These are phyloP conservation scores for Aspergillus quadricinctus DNA, from an alignment of 2,329 filamentous ascomycete species.

Conservation along the genomic window DNA sequence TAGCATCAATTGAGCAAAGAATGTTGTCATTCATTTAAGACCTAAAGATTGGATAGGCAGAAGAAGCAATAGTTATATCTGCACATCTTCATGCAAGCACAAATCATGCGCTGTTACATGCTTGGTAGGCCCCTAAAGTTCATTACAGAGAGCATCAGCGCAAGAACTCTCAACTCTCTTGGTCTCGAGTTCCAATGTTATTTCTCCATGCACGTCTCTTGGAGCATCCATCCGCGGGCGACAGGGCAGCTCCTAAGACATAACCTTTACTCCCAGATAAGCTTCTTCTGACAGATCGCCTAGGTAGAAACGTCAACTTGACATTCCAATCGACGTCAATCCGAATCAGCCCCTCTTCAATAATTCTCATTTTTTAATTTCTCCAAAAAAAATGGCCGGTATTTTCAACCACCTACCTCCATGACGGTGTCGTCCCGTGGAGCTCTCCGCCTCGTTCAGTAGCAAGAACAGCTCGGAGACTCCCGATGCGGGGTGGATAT, in stretches of 20 bases:
- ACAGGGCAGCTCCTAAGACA: background rate
- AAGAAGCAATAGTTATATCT: background rate
- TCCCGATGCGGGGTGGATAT: conserved; percentile 19
- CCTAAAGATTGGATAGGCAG: background rate
- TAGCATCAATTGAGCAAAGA: background rate
- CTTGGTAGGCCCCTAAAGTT: background rate
- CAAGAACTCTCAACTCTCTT: background rate
- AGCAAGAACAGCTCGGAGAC: conserved; percentile 13
- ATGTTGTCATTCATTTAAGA: background rate
- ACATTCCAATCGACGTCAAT: background rate
- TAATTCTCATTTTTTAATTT: no score
- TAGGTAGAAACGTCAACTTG: background rate
- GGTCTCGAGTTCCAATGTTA: background rate
- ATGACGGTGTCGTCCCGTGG: conserved; percentile 1
- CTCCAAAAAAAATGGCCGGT: background rate
- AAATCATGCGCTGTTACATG: background rate
- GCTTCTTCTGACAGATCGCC: background rate
- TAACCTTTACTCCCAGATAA: background rate
- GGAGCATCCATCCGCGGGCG: background rate
- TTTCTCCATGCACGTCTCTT: background rate
- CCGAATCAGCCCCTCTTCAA: background rate
- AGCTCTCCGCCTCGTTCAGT: conserved; percentile 17
- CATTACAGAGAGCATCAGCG: no score
- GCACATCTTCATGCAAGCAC: background rate
- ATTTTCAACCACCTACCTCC: background rate